phyloP scores from a whole-genome alignment of 1,284 basidiomycete species.

The Taiwanofungus camphoratus region DNA sequence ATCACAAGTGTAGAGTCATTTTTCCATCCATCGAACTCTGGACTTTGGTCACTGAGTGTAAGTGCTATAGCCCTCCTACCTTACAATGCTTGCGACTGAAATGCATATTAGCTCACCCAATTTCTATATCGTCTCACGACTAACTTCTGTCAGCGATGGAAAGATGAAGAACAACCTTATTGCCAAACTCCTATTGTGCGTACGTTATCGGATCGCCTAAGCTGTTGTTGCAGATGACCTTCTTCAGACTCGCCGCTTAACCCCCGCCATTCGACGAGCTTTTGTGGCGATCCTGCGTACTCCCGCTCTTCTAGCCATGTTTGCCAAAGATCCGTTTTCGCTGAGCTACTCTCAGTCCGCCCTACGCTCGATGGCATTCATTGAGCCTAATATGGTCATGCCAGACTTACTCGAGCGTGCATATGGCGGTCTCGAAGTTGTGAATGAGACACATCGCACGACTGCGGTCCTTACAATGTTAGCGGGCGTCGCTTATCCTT shows the following conservation, averaged over 20 bases:
- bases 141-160: slow-evolving; percentile 81
- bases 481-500: slow-evolving; percentile 73
- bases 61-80: slow-evolving; percentile 15
- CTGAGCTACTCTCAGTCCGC: slow-evolving; percentile 67
- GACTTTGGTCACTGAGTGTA: slow-evolving; percentile 62
- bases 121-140: slow-evolving; percentile 76
- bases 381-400: slow-evolving; percentile 88
- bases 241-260: slow-evolving; percentile 66
- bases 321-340: slow-evolving; percentile 78
- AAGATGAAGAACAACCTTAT: slow-evolving; percentile 73
- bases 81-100: not conserved
- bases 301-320: slow-evolving; percentile 91
- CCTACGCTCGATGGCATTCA: slow-evolving; percentile 67
- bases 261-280: slow-evolving; percentile 73
- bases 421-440: slow-evolving; percentile 84
- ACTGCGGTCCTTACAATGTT: slow-evolving; percentile 88
- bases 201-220: slow-evolving; percentile 1
- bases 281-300: slow-evolving; percentile 85
- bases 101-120: slow-evolving; percentile 48
- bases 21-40: slow-evolving; percentile 86
- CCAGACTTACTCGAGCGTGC: slow-evolving; percentile 91
- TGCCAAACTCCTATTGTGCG: slow-evolving; percentile 82
- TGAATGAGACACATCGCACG: slow-evolving; percentile 94
- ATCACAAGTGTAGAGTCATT: slow-evolving; percentile 92
- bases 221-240: not conserved